Percentiles rank a stretch among this genome's conserved stretches.
These are phyloP conservation scores for Carpinus viminea DNA, from an alignment of 306 rosid species.

Conservation along the genomic window DNA sequence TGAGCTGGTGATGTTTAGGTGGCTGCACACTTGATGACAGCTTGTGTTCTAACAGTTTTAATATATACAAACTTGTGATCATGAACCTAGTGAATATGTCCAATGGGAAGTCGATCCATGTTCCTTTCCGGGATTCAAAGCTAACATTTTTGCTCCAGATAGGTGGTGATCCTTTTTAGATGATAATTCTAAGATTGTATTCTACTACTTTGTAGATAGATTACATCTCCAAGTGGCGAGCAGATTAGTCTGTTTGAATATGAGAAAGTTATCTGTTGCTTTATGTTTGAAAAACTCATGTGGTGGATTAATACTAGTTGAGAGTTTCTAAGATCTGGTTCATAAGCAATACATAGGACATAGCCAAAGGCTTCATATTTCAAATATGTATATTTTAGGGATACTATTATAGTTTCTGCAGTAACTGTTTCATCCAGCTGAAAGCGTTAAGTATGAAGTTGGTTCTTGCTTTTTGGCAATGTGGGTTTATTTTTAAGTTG, in stretches of 20 bases:
- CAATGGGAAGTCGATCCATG: constrained; percentile 89
- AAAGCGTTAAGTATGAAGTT: background rate
- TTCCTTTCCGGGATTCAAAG: constrained; percentile 96
- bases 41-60: no score
- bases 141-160: constrained; percentile 99
- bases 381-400: background rate
- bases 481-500: background rate
- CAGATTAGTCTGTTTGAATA: background rate
- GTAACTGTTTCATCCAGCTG: no score
- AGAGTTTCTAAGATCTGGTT: background rate
- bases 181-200: background rate
- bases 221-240: background rate
- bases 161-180: constrained; percentile 22
- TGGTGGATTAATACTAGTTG: background rate
- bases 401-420: no score
- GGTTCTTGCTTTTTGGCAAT: background rate
- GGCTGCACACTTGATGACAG: no score
- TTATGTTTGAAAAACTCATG: background rate
- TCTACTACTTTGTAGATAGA: background rate
- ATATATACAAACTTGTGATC: constrained; percentile 82
- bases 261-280: background rate
- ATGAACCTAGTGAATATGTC: constrained; percentile 88
- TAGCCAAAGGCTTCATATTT: background rate
- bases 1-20: no score
- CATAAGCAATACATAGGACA: background rate